Conservation (phyloP, 2,329 filamentous ascomycete species). For the Coniochaeta sp. region DNA sequence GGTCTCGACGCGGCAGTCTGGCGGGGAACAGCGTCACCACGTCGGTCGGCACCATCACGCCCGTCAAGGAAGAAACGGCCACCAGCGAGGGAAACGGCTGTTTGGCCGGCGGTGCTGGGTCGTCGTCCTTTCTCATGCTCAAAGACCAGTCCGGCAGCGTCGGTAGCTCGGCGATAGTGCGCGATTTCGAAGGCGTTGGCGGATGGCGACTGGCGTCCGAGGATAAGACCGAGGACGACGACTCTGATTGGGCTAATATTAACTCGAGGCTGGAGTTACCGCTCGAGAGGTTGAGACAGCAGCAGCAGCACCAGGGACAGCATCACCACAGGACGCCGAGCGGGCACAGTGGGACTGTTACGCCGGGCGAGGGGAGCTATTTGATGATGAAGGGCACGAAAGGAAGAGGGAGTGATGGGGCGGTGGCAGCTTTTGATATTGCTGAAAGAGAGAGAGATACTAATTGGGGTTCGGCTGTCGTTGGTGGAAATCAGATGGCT, state of each 20-base stretch:
- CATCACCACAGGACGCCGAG: constrained; percentile 37
- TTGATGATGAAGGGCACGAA: constrained; percentile 33
- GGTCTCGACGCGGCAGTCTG: constrained; percentile 15
- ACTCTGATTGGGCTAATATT: constrained; percentile 40
- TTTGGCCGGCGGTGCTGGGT: constrained; percentile 16
- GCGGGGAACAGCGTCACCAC: constrained; percentile 6
- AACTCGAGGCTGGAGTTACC: constrained; percentile 44
- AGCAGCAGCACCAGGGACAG: constrained; percentile 11
- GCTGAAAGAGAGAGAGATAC: background rate
- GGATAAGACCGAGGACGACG: constrained; percentile 25
- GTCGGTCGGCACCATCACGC: constrained; percentile 20
- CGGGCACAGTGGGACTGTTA: constrained; percentile 15
- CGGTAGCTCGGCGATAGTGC: constrained; percentile 33
- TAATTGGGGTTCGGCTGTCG: background rate
- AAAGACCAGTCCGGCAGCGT: constrained; percentile 3
- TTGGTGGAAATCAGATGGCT: constrained; percentile 11
- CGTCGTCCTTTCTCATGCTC: constrained; percentile 14
- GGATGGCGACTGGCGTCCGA: constrained; percentile 40
- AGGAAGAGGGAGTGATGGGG: constrained; percentile 7
- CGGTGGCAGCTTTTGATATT: background rate
- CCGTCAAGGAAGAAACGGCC: constrained; percentile 20
- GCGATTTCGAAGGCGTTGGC: constrained; percentile 53
- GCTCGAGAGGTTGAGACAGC: constrained; percentile 24
- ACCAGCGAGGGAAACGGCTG: constrained; percentile 5
- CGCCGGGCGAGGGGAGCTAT: constrained; percentile 29